Base-by-base conservation (phyloP, 2,329 filamentous ascomycete genomes). In the Sphaerostilbella broomeana region DNA sequence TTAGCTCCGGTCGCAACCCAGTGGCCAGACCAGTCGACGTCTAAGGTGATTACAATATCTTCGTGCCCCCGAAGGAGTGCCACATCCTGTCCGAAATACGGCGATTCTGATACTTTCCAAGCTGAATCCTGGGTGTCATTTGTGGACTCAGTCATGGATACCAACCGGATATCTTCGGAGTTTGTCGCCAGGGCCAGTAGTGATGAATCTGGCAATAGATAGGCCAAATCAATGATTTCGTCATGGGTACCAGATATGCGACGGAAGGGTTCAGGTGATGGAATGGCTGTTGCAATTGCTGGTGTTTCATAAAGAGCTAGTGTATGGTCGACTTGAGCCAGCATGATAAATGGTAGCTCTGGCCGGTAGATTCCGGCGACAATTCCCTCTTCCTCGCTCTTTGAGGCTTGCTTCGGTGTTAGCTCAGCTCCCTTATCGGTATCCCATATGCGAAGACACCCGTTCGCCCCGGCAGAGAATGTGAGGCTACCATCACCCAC, bases 1-100 rank as follows among this genome's bases (percentile, higher is more conserved):
- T 98, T 98, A 16, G 92, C 86, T 38, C 90, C 92, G 2, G 92
- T 97, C 10, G 84, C 90, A 26, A 98, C 76, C 92, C 92, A 98
- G 59, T 92, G 81, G 1, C 94, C 94, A 8, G 92, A 97, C 87
- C 88, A 95, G 63, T 98, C 92, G 3, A 87, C 81, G 57, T 95
- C 89, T 27, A 98, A 69, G 43, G 88, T 89, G 51, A 98, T 94
- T 44, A 98, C 85, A 36, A 98, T 95, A 51, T 98, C 92, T 35
- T 89, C 81, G 51, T 98, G 92, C 1, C 92, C 92, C 55, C 86
- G 86, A 2, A 98, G 71, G 17, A 92, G 69, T 2, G 81, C 86
- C 26, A 95, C 73, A 54, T 98, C 92, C 44, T 89, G 86, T 11
- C 92, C 92, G 59, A 97, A 95, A 57, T 89, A 92, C 17, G 67